Evolutionary conservation across 805 yeast species (phyloP), one percentile per base, ranked within the genome.

Genomic region (Millerago galiae): DNA sequence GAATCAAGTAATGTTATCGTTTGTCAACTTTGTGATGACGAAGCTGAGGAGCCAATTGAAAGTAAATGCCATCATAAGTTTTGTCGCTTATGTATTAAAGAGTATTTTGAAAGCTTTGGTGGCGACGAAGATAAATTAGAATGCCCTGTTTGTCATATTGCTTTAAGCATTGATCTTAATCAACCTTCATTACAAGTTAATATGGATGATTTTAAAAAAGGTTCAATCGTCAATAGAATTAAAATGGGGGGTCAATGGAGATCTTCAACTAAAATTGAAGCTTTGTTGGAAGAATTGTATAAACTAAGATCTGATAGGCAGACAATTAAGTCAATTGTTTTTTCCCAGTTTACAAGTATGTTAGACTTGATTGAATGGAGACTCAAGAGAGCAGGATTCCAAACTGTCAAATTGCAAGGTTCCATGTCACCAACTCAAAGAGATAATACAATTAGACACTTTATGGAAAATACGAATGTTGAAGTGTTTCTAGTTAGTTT

Each of bases 341-440:
- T 93, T 56, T 90, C 98, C 0, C 99, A 93, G 63, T 93, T 93
- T 61, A 93, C 98, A 0, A 83, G 95, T 34, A 93, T 93, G 98
- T 65, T 93, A 45, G 99, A 93, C 62, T 67, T 93, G 40, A 89
- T 93, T 5, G 98, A 93, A 57, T 93, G 99, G 98, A 68, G 99
- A 49, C 66, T 93, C 54, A 83, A 85, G 50, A 72, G 96, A 40
- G 98, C 98, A 0, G 99, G 99, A 0, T 93, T 93, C 60, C 79
- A 83, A 51, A 91, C 96, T 0, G 98, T 88, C 25, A 90, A 93
- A 59, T 65, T 93, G 46, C 97, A 88, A 61, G 99, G 99, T 21
- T 86, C 90, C 28, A 93, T 93, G 98, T 81, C 96, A 0, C 99
- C 99, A 2, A 77, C 79, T 14, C 99, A 93, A 59, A 75, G 99